phyloP scores from a whole-genome alignment of 1,284 basidiomycete genomes.

The Golubevia pallescens region DNA sequence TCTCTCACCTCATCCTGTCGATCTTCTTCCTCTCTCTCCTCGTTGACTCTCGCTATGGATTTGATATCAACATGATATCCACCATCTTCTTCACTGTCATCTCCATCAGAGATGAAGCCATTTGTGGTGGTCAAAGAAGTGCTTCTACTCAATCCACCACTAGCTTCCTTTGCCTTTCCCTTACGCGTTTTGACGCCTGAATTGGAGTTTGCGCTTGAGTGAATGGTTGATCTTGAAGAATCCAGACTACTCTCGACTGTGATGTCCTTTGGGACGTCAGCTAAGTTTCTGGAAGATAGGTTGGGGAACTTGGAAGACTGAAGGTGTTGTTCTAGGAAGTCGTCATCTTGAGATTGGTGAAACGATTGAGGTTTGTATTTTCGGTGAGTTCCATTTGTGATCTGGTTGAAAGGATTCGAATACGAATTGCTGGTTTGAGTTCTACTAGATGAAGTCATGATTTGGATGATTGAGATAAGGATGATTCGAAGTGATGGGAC shows the following conservation, averaged over 20 bases:
- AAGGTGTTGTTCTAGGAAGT: too few species aligned
- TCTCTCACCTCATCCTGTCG: background rate
- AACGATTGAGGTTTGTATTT: too few species aligned
- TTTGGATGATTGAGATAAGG: too few species aligned
- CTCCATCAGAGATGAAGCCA: background rate
- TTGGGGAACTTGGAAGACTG: too few species aligned
- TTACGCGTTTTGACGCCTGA: background rate
- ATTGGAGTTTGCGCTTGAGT: background rate
- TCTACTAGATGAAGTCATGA: too few species aligned
- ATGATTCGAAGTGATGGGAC: too few species aligned
- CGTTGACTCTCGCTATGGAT: background rate
- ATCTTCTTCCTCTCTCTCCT: slow-evolving; percentile 2
- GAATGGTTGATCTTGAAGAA: background rate
- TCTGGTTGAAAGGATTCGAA: too few species aligned
- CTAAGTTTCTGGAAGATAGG: too few species aligned
- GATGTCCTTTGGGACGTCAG: too few species aligned
- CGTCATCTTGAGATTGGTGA: too few species aligned
- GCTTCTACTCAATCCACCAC: background rate
- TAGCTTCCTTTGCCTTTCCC: background rate
- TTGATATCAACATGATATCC: background rate
- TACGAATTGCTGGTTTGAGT: too few species aligned
- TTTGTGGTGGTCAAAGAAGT: background rate
- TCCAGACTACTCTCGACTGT: background rate
- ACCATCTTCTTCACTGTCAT: background rate
- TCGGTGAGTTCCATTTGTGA: too few species aligned